A percentile compares a stretch with the other conserved stretches of the same genome.
Evolutionary conservation across 1,139 yeast genomes (phyloP).

Genomic region (Magnusiomyces suaveolens): DNA sequence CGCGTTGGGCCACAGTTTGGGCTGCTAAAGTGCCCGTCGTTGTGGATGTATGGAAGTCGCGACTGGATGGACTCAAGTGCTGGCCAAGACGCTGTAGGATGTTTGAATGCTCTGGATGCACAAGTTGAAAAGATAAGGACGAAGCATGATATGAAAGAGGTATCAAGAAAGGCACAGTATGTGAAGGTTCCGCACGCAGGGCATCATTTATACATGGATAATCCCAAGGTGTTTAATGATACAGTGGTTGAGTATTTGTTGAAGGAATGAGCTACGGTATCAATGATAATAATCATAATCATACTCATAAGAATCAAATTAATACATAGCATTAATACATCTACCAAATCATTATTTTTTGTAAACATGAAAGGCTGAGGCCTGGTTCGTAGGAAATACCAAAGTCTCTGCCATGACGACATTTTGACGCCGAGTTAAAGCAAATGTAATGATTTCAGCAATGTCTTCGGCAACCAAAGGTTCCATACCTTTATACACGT

Average conservation of each 20-base stretch:
- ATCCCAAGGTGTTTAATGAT: conserved; percentile 44
- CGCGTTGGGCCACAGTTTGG: conserved; percentile 34
- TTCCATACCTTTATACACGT: conserved; percentile 60
- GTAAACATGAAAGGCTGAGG: conserved; percentile 55
- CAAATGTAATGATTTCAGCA: conserved; percentile 71
- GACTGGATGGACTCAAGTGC: conserved; percentile 84
- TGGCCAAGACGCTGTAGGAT: conserved; percentile 45
- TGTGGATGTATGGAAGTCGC: conserved; percentile 66
- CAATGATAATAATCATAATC: neutral
- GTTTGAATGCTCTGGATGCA: conserved; percentile 30
- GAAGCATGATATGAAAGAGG: neutral
- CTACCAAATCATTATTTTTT: conserved; percentile 4
- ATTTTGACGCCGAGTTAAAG: conserved; percentile 55
- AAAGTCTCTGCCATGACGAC: conserved; percentile 72
- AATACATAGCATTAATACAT: neutral
- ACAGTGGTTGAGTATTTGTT: neutral
- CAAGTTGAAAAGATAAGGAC: neutral
- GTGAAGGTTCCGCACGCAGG: conserved; percentile 50
- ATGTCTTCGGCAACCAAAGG: conserved; percentile 71
- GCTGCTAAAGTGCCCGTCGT: conserved; percentile 36
- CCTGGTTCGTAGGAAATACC: conserved; percentile 72
- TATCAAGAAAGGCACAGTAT: conserved; percentile 31
- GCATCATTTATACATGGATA: conserved; percentile 73
- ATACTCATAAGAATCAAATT: neutral
- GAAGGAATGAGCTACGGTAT: neutral